Evolutionary conservation across 2,329 filamentous ascomycete species (phyloP).

Genomic region (Ambrosiella beaveri): DNA sequence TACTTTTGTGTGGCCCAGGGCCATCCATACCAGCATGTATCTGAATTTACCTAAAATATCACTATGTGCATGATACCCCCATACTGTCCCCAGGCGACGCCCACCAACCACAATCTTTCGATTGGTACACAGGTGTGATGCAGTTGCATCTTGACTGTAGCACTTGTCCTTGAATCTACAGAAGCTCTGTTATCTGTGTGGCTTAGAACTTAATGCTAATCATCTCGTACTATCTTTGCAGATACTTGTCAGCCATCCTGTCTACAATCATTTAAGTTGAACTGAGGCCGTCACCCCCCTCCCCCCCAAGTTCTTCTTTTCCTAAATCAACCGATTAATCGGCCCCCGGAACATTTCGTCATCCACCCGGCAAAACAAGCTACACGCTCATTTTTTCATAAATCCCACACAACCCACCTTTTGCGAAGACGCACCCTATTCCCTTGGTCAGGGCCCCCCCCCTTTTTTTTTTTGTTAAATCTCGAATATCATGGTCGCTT

Average conservation of each 20-base stretch:
- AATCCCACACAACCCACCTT: constrained; percentile 15
- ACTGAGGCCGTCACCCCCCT: constrained; percentile 4
- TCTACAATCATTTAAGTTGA: not conserved
- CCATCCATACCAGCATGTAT: not conserved
- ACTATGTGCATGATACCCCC: not conserved
- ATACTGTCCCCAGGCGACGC: not conserved
- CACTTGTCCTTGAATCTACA: not conserved
- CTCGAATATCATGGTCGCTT: constrained; percentile 40
- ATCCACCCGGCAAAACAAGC: constrained; percentile 1
- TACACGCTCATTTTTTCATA: constrained; percentile 3
- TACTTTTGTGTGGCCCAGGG: not conserved
- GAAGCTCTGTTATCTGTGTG: not conserved
- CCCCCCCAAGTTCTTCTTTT: constrained; percentile 11
- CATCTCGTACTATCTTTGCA: constrained; percentile 11
- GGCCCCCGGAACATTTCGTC: not conserved
- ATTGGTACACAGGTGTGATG: not conserved
- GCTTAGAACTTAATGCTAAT: constrained; percentile 4
- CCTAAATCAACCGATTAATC: not conserved
- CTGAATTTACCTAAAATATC: not conserved
- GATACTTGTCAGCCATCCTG: constrained; percentile 7
- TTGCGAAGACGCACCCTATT: constrained; percentile 73
- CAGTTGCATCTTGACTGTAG: not conserved
- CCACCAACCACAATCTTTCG: not conserved
- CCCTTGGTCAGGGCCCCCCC: constrained; percentile 96
- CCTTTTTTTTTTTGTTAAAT: constrained; percentile 27